phyloP scores from a whole-genome alignment of 352 stramenopile species.

The Saprolegnia parasitica region DNA sequence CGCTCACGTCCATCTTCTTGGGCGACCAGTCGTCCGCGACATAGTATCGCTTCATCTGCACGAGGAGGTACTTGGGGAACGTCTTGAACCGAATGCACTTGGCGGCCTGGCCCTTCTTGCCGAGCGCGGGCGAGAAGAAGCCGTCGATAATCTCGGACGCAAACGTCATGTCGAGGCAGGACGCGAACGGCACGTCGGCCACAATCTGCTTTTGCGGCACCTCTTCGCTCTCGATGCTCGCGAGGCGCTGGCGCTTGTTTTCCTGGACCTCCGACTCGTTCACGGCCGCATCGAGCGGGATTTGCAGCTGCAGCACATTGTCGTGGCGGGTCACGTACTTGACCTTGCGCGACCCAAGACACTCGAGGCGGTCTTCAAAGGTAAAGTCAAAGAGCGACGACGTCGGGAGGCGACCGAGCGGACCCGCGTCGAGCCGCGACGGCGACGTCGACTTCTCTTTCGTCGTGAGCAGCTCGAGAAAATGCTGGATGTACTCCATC shows the following conservation, averaged over 20 bases:
- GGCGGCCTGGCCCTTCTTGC: constrained; percentile 68
- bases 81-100: constrained; percentile 87
- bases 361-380: constrained; percentile 79
- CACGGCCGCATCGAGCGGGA: constrained; percentile 79
- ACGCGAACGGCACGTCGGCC: constrained; percentile 90
- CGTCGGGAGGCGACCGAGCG: constrained; percentile 60
- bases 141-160: constrained; percentile 90
- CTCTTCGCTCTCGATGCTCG: constrained; percentile 39
- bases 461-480: constrained; percentile 90
- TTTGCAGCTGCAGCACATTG: constrained; percentile 77
- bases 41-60: constrained; percentile 97
- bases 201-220: constrained; percentile 72
- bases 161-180: constrained; percentile 92
- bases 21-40: constrained; percentile 94
- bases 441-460: constrained; percentile 59
- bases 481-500: constrained; percentile 96
- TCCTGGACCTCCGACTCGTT: constrained; percentile 83
- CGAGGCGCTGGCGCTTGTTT: constrained; percentile 86
- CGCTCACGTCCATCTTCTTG: constrained; percentile 96
- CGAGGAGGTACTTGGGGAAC: constrained; percentile 95
- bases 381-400: constrained; percentile 92
- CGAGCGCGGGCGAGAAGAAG: constrained; percentile 70
- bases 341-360: constrained; percentile 53
- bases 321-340: constrained; percentile 84
- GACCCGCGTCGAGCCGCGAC: constrained; percentile 15